phyloP scores from a whole-genome alignment of 164 flowering plant genomes.

The Liquidambar formosana region DNA sequence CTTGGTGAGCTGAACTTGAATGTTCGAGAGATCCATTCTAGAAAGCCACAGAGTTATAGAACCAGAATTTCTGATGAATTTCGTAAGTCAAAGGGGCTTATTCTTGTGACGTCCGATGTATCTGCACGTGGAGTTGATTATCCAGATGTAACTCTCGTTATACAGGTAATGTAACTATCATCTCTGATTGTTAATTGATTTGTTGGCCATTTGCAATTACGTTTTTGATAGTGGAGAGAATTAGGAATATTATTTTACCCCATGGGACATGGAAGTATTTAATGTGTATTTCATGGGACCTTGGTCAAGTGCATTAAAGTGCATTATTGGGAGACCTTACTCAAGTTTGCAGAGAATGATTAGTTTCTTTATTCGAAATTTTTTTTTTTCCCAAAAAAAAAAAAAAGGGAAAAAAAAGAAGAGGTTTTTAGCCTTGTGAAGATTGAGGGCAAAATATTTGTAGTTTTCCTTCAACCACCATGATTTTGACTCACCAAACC shows the following conservation, averaged over 20 bases:
- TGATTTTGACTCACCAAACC: too few species aligned
- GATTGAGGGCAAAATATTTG: too few species aligned
- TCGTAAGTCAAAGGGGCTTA: slow-evolving; percentile 92
- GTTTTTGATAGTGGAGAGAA: not conserved
- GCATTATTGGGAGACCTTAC: not conserved
- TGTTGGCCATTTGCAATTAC: too few species aligned
- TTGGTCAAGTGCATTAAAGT: too few species aligned
- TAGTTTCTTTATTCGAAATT: not conserved
- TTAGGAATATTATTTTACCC: not conserved
- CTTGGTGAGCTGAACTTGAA: slow-evolving; percentile 82
- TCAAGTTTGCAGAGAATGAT: not conserved
- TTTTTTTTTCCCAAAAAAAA: too few species aligned
- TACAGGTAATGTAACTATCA: slow-evolving; percentile 59
- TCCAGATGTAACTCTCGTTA: slow-evolving; percentile 95
- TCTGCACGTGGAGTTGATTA: slow-evolving; percentile 99
- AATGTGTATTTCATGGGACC: too few species aligned
- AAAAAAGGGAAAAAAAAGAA: too few species aligned
- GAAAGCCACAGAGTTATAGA: slow-evolving; percentile 92
- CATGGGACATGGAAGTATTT: not conserved
- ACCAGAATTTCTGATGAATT: slow-evolving; percentile 94
- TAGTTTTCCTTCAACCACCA: too few species aligned
- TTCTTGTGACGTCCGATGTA: slow-evolving; percentile 98
- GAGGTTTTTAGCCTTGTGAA: too few species aligned
- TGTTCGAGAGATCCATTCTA: slow-evolving; percentile 95
- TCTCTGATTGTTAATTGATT: not conserved